Evolutionary conservation across 2,329 filamentous ascomycete species (phyloP), one percentile per base, ranked within the genome.

Genomic region (Stemphylium lycopersici): DNA sequence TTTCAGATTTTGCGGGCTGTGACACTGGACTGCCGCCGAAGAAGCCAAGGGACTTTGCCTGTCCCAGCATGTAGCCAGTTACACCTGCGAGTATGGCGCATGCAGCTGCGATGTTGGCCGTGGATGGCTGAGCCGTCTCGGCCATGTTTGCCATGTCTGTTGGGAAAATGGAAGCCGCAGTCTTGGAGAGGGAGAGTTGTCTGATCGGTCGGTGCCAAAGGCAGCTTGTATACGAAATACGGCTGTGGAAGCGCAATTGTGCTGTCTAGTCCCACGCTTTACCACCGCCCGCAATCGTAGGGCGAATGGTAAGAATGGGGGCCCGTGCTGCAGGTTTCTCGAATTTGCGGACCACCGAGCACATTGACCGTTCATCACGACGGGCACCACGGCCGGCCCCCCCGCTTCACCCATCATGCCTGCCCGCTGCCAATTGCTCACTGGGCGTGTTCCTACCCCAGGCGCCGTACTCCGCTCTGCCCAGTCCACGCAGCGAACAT

Each of bases 31-130:
- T 83, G 15, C 87, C 71, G 3, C 73, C 82, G 77, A 92, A 92
- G 55, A 96, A 78, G 59, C 90, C 91, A 12, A 96, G 83, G 33
- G 84, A 84, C 16, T 84, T 82, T 15, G 82, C 86, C 71, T 85
- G 83, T 50, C 85, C 85, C 55, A 87, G 74, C 66, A 92, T 85
- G 77, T 93, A 96, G 66, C 93, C 93, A 1, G 86, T 84, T 48
- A 95, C 73, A 63, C 90, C 87, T 59, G 88, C 84, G 52, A 93
- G 79, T 58, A 96, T 83, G 61, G 87, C 87, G 15, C 90, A 92
- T 49, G 87, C 86, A 59, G 93, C 78, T 40, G 92, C 80, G 53
- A 92, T 81, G 56, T 85, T 83, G 12, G 78, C 76, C 11, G 81
- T 81, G 3, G 82, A 84, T 2, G 84, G 81, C 12, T 82, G 77